These are phyloP conservation scores for Candida smagusa DNA, from an alignment of 1,139 yeast species.

Conservation along the genomic window DNA sequence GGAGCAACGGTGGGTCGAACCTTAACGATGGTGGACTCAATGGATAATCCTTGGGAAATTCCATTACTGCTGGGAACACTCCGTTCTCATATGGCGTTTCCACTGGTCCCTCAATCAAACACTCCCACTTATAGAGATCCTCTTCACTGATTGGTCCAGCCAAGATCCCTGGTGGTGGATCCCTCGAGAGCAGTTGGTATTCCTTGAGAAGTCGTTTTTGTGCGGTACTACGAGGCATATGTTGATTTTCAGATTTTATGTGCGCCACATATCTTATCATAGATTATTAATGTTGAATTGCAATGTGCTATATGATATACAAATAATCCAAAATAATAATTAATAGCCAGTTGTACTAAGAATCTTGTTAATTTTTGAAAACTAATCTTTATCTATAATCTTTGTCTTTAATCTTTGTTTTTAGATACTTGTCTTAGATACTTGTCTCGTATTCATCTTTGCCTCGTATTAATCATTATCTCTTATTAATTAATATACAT, in stretches of 20 bases:
- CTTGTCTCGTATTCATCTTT: too few species aligned
- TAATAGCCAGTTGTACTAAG: too few species aligned
- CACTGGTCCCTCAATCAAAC: constrained; percentile 88
- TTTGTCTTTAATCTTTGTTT: too few species aligned
- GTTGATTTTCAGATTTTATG: not conserved
- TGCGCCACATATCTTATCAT: not conserved
- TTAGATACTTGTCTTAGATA: too few species aligned
- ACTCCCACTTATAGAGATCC: constrained; percentile 85
- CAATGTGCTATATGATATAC: not conserved
- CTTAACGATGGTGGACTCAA: constrained; percentile 83
- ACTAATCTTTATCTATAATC: too few species aligned
- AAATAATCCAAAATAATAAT: too few species aligned
- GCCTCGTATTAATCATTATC: too few species aligned
- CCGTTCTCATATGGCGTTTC: constrained; percentile 94
- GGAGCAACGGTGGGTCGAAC: constrained; percentile 82
- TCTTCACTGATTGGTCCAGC: constrained; percentile 89
- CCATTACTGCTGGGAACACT: constrained; percentile 76
- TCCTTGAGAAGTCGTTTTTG: constrained; percentile 84
- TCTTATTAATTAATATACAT: too few species aligned
- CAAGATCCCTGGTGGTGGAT: constrained; percentile 91
- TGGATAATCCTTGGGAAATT: constrained; percentile 91
- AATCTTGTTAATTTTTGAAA: too few species aligned
- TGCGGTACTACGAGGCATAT: constrained; percentile 65
- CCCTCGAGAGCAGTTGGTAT: constrained; percentile 77
- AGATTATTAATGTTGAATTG: not conserved